Conservation (phyloP, 768 basidiomycete species). For the Hortiboletus campestris region DNA sequence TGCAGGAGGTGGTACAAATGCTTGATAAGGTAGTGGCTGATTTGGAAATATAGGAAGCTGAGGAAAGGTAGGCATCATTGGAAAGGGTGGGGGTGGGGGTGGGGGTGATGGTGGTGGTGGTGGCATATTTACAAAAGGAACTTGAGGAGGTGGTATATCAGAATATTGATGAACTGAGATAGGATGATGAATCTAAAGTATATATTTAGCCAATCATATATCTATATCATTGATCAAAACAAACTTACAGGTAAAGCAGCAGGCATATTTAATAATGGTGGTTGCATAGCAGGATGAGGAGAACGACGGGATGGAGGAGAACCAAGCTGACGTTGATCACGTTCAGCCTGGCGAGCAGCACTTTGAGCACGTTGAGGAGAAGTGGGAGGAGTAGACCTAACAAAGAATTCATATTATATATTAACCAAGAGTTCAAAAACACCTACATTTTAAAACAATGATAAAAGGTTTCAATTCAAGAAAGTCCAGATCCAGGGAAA, state of each 20-base stretch:
- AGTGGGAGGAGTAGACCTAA: not conserved
- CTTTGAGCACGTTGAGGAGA: not conserved
- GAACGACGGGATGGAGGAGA: not conserved
- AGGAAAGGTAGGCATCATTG: no score
- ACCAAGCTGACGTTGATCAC: not conserved
- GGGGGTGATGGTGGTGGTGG: not conserved
- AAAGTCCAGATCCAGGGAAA: not conserved
- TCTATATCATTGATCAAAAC: not conserved
- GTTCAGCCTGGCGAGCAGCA: not conserved
- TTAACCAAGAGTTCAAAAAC: not conserved
- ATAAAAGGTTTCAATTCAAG: no score
- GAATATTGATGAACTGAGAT: constrained; percentile 3
- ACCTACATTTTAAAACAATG: not conserved
- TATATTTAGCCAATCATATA: not conserved
- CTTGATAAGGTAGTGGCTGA: not conserved
- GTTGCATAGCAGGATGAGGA: rapidly evolving
- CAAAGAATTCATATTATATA: not conserved
- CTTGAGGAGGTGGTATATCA: not conserved
- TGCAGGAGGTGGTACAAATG: not conserved
- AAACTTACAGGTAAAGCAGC: not conserved
- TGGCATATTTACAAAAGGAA: not conserved
- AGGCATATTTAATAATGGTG: not conserved
- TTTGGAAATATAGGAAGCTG: not conserved
- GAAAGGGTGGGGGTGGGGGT: not conserved
- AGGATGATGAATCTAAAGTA: not conserved